These are phyloP conservation scores for Moesziomyces sp. DNA, from an alignment of 1,284 basidiomycete genomes.

Conservation along the genomic window DNA sequence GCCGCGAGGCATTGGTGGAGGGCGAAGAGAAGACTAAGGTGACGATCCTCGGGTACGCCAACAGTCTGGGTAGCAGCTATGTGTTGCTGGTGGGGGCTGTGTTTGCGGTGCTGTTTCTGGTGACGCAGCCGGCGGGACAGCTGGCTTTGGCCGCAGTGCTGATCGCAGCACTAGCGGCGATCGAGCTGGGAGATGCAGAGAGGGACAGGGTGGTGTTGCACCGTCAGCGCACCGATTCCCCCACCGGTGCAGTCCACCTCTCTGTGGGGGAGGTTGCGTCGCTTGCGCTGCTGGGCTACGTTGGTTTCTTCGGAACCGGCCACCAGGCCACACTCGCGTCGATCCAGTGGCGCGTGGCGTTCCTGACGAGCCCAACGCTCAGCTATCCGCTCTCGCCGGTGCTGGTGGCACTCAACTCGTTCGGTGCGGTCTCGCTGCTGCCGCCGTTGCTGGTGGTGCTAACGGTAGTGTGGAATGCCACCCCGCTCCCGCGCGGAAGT, in stretches of 20 bases:
- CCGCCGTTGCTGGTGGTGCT: constrained; percentile 77
- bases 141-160: constrained; percentile 76
- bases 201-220: constrained; percentile 42
- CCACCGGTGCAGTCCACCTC: constrained; percentile 8
- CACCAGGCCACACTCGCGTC: constrained; percentile 89
- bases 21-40: constrained; percentile 65
- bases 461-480: constrained; percentile 87
- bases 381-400: constrained; percentile 80
- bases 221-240: not conserved
- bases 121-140: constrained; percentile 84
- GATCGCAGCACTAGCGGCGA: constrained; percentile 70
- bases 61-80: constrained; percentile 88
- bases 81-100: constrained; percentile 80
- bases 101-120: constrained; percentile 75
- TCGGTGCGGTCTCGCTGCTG: constrained; percentile 78
- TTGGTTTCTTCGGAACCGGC: constrained; percentile 86
- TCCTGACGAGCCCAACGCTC: constrained; percentile 74
- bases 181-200: constrained; percentile 61
- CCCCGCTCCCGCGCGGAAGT: constrained; percentile 70
- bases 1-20: constrained; percentile 24
- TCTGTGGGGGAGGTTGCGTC: constrained; percentile 31
- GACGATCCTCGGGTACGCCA: constrained; percentile 85
- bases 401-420: constrained; percentile 83
- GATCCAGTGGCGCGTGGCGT: constrained; percentile 95
- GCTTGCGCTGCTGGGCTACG: constrained; percentile 58